Conservation (phyloP, 1,139 yeast species). For the Pichiaceae sp. region DNA sequence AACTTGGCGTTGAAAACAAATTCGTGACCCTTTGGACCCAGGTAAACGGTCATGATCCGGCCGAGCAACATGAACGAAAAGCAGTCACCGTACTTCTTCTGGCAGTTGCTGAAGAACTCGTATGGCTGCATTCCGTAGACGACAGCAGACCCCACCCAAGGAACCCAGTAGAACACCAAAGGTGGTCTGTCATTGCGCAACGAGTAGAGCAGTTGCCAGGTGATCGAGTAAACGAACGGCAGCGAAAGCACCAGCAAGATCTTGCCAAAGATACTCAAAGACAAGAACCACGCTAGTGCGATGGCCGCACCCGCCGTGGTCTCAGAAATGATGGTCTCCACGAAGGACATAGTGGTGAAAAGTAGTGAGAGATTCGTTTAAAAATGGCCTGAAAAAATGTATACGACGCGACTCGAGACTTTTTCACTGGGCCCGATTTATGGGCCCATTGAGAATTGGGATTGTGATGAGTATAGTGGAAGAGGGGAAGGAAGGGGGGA, state of each 20-base stretch:
- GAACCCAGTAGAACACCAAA: conserved; percentile 84
- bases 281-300: conserved; percentile 6
- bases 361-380: not conserved
- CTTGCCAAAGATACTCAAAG: conserved; percentile 23
- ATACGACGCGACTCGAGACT: no score
- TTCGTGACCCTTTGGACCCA: conserved; percentile 98
- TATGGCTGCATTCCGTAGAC: conserved; percentile 90
- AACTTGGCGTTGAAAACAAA: conserved; percentile 87
- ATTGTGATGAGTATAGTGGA: no score
- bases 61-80: conserved; percentile 87
- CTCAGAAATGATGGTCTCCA: conserved; percentile 15
- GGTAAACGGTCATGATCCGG: conserved; percentile 86
- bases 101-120: conserved; percentile 73
- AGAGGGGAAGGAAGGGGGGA: no score
- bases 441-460: no score
- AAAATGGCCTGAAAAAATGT: not conserved
- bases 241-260: conserved; percentile 31
- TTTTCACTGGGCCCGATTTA: no score
- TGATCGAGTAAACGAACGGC: conserved; percentile 52
- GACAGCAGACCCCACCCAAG: conserved; percentile 92
- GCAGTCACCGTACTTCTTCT: conserved; percentile 80
- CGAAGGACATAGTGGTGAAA: conserved; percentile 17
- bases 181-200: conserved; percentile 79
- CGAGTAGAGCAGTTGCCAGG: conserved; percentile 65
- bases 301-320: conserved; percentile 5